A percentile compares a stretch with the other conserved stretches of the same genome.
Conservation (phyloP, 192 early-diverging fungal species). For the Coemansia sp. region DNA sequence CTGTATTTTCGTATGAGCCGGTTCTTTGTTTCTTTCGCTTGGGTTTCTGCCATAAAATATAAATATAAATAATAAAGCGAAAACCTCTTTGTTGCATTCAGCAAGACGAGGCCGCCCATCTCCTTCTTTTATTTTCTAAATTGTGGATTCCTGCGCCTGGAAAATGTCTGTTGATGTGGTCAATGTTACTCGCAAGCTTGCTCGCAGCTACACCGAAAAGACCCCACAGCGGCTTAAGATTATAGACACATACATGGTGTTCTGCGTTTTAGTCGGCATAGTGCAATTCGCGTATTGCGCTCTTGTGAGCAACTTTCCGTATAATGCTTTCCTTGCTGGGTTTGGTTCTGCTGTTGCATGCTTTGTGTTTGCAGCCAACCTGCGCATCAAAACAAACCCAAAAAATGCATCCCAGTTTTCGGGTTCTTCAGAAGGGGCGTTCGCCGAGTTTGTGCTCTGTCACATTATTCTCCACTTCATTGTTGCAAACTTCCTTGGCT, state of each 20-base stretch:
- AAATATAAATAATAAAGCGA: no score
- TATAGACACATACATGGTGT: conserved; percentile 92
- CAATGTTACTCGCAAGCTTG: conserved; percentile 17
- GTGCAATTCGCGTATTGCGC: conserved; percentile 88
- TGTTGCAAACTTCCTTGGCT: conserved; percentile 91
- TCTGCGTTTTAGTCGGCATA: conserved; percentile 86
- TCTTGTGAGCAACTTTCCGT: conserved; percentile 90
- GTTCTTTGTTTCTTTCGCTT: no score
- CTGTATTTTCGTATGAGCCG: no score
- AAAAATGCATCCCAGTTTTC: conserved; percentile 70
- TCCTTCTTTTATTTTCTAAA: not conserved
- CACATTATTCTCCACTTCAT: conserved; percentile 85
- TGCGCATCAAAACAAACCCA: conserved; percentile 91
- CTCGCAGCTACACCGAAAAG: conserved; percentile 56
- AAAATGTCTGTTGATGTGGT: conserved; percentile 7
- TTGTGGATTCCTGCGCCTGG: not conserved
- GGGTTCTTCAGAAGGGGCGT: conserved; percentile 81
- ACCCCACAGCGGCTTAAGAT: conserved; percentile 84
- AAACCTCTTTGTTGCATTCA: no score
- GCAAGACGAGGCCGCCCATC: not conserved
- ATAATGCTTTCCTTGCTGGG: conserved; percentile 95
- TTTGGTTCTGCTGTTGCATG: conserved; percentile 89
- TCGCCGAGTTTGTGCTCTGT: conserved; percentile 90
- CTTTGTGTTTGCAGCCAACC: conserved; percentile 87
- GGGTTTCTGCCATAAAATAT: no score